Percentiles rank a stretch among this genome's conserved stretches.
phyloP scores from a whole-genome alignment of 176 grass and related monocot genomes.

The Hordeum marinum region DNA sequence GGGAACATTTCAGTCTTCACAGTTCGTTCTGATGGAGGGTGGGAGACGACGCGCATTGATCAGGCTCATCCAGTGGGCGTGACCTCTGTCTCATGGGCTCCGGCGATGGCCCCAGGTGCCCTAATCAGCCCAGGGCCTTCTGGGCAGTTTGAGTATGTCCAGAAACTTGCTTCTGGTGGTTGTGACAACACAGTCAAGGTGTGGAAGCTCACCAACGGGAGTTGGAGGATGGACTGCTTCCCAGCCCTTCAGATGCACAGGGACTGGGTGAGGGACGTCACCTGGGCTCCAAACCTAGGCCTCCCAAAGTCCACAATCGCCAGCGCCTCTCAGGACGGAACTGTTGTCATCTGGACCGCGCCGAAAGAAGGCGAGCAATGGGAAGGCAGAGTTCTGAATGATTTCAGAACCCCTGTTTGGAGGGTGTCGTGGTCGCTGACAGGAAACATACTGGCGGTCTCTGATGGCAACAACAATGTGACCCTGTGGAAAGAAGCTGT shows the following conservation, averaged over 20 bases:
- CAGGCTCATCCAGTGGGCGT: slow-evolving; percentile 69
- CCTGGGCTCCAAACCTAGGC: slow-evolving; percentile 69
- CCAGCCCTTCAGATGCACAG: slow-evolving; percentile 65
- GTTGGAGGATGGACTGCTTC: slow-evolving; percentile 78
- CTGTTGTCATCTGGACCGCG: slow-evolving; percentile 63
- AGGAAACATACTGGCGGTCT: slow-evolving; percentile 66
- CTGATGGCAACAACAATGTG: slow-evolving; percentile 66
- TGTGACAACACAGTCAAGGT: slow-evolving; percentile 82
- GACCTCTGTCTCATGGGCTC: slow-evolving; percentile 71
- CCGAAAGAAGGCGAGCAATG: slow-evolving; percentile 73
- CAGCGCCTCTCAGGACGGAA: slow-evolving; percentile 83
- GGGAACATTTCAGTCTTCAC: slow-evolving; percentile 76
- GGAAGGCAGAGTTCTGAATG: slow-evolving; percentile 54
- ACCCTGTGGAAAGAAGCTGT: slow-evolving; percentile 70
- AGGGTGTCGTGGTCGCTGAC: slow-evolving; percentile 67
- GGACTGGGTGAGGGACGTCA: slow-evolving; percentile 67
- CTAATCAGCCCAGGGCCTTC: slow-evolving; percentile 48
- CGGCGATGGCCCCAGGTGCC: slow-evolving; percentile 47
- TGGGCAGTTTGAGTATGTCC: slow-evolving; percentile 54
- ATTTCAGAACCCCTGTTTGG: slow-evolving; percentile 74
- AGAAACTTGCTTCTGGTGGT: slow-evolving; percentile 71
- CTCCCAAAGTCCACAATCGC: slow-evolving; percentile 72
- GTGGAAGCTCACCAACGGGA: slow-evolving; percentile 69
- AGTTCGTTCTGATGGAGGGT: slow-evolving; percentile 58
- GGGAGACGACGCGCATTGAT: slow-evolving; percentile 67